A percentile compares a stretch with the other conserved stretches of the same genome.
Conservation (phyloP, 139 green algal genomes). For the Volvox reticuliferus region DNA sequence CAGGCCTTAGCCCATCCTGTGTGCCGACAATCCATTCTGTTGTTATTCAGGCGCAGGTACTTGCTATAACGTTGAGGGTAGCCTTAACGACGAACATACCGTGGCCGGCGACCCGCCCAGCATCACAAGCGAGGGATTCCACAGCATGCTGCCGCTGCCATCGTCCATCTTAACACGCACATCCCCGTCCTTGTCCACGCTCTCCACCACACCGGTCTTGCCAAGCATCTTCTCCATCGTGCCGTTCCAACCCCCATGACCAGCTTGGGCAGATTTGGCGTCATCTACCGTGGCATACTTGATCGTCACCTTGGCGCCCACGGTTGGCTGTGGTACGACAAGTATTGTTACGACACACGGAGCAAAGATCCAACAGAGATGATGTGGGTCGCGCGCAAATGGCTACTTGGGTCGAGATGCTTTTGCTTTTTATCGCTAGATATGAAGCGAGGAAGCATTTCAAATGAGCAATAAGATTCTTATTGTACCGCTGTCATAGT, state of each 20-base stretch:
- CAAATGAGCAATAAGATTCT: too few relatives aligned
- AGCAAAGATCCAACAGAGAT: too few relatives aligned
- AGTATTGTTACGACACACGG: not conserved
- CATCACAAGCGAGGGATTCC: not conserved
- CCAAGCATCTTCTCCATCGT: conserved; percentile 18
- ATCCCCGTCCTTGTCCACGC: conserved; percentile 7
- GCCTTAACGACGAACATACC: not conserved
- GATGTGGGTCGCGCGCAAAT: too few relatives aligned
- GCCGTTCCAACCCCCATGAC: not conserved
- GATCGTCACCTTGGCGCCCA: conserved; percentile 4
- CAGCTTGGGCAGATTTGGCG: not conserved
- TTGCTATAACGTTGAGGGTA: not conserved
- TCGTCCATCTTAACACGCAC: conserved; percentile 17
- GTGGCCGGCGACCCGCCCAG: not conserved
- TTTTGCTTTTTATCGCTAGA: too few relatives aligned
- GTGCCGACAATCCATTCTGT: too few relatives aligned
- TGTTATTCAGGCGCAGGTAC: not conserved
- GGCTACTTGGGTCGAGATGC: too few relatives aligned
- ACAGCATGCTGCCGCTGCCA: conserved; percentile 16
- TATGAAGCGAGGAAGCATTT: too few relatives aligned
- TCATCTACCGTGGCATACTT: not conserved
- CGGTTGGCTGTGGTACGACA: not conserved
- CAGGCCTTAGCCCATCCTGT: too few relatives aligned
- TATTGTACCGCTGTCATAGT: too few relatives aligned
- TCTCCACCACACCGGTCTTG: conserved; percentile 18